These are phyloP conservation scores for Rhynchospora tenuis DNA, from an alignment of 176 grass and related monocot genomes.

Conservation along the genomic window DNA sequence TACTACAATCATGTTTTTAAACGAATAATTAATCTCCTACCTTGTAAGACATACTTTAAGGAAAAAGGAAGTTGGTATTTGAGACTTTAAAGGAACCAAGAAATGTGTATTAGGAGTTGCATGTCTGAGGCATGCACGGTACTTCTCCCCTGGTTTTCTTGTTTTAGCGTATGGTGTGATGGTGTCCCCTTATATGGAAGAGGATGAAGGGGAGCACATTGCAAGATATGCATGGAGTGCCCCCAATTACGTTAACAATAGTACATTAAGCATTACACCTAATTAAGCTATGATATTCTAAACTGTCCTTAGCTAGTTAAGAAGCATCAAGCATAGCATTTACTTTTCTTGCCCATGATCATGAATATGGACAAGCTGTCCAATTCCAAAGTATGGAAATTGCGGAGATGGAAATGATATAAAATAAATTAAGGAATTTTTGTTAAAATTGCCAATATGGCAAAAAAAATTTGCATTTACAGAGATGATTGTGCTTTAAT, in stretches of 20 bases:
- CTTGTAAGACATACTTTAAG: not conserved
- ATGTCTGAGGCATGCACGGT: not conserved
- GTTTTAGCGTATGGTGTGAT: not conserved
- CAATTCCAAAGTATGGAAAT: not conserved
- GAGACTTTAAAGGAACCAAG: not conserved
- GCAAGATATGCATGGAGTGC: not conserved
- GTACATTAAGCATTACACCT: not conserved
- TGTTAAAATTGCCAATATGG: no score
- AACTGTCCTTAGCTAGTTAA: not conserved
- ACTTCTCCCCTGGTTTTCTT: not conserved
- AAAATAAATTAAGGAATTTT: no score
- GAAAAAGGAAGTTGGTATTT: not conserved
- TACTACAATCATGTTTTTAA: not conserved
- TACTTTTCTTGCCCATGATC: not conserved
- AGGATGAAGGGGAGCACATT: not conserved
- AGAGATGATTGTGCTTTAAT: no score
- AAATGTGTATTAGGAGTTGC: not conserved
- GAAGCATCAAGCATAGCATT: not conserved
- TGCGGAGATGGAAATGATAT: no score
- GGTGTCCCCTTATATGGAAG: not conserved
- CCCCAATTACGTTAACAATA: not conserved
- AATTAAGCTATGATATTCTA: not conserved
- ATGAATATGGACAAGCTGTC: conserved; percentile 8
- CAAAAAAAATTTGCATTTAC: no score
- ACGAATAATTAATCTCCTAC: not conserved